phyloP scores from a whole-genome alignment of 129 eudicot genomes.

The Smallanthus sonchifolius region DNA sequence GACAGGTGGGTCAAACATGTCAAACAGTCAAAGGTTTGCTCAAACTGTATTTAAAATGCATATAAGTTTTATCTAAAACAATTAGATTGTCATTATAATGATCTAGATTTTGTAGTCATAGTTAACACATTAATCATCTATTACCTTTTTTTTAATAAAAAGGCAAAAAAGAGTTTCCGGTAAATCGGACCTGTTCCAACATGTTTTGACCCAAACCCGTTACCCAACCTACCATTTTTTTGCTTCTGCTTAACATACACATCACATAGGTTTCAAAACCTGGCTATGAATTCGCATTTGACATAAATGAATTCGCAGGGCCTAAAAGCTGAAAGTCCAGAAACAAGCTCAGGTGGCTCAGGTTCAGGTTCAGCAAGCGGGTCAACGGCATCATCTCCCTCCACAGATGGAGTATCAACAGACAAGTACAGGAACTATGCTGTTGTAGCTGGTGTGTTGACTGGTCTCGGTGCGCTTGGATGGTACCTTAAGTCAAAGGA shows the following conservation, averaged over 20 bases:
- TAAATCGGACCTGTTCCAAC: not conserved
- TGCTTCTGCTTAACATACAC: not conserved
- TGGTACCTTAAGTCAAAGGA: constrained; percentile 57
- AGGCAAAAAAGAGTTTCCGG: not conserved
- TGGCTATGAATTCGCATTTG: constrained; percentile 4
- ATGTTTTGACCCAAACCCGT: not conserved
- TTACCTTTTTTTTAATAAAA: not conserved
- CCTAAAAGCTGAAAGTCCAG: constrained; percentile 51
- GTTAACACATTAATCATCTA: not conserved
- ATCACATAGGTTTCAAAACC: not conserved
- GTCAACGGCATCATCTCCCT: constrained; percentile 36
- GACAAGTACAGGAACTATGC: constrained; percentile 71
- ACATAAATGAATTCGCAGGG: constrained; percentile 43
- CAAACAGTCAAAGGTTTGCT: not conserved
- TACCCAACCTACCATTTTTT: not conserved
- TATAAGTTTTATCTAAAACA: not conserved
- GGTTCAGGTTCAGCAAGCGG: constrained; percentile 35
- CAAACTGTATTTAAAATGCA: not conserved
- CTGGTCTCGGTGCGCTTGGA: constrained; percentile 49
- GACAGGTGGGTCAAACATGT: not conserved
- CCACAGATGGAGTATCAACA: constrained; percentile 45
- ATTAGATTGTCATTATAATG: not conserved
- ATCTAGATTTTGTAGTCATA: not conserved
- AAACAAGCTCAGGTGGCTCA: constrained; percentile 41
- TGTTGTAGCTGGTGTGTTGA: constrained; percentile 54